Conservation (phyloP, 2,329 filamentous ascomycete genomes). For the Gyromitra esculenta region DNA sequence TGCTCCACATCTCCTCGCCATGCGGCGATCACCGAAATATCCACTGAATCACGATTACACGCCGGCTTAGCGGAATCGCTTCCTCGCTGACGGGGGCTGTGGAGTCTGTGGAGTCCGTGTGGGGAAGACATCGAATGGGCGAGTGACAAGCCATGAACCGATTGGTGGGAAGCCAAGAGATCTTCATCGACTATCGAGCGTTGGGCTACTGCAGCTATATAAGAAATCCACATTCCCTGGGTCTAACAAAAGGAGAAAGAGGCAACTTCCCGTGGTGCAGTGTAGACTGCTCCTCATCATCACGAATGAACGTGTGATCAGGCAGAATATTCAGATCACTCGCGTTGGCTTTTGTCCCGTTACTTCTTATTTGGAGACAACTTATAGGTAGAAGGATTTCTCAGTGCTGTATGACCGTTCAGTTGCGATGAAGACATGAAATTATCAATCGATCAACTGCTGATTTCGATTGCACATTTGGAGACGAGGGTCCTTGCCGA, state of each 20-base stretch:
- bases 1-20: not conserved
- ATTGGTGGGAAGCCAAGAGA: not conserved
- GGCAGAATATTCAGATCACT: not conserved
- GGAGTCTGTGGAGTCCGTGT: not conserved
- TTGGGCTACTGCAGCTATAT: not conserved
- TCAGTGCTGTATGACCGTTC: not conserved
- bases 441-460: not conserved
- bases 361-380: not conserved
- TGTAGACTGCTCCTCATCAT: not conserved
- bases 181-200: not conserved
- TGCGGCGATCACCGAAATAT: not conserved
- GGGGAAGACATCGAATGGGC: not conserved
- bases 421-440: not conserved
- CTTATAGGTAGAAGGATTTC: not conserved
- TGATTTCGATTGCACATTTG: not conserved
- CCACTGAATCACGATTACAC: not conserved
- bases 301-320: not conserved
- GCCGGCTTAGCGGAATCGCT: not conserved
- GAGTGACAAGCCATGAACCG: slow-evolving; percentile 23
- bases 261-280: not conserved
- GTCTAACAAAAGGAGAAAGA: not conserved
- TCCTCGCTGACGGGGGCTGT: too few species aligned
- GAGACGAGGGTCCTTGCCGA: too few species aligned
- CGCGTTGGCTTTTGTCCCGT: not conserved
- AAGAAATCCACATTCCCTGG: not conserved